Percentiles rank a stretch among this genome's conserved stretches.
phyloP scores from a whole-genome alignment of 164 flowering plant species.

The Tetrastigma voinierianum region DNA sequence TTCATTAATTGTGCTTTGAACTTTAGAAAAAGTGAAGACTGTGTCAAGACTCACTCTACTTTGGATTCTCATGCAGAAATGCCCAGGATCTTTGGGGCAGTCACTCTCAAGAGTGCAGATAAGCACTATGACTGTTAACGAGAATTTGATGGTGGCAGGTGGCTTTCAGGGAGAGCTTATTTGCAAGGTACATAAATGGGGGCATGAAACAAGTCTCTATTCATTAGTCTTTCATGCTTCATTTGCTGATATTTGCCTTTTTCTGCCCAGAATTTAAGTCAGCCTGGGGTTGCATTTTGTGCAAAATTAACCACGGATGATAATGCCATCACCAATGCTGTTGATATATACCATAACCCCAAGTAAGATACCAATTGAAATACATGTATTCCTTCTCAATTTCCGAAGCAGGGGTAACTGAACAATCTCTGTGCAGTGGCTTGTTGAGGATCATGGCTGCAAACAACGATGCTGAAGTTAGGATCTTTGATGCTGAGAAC shows the following conservation, averaged over 20 bases:
- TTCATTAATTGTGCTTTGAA: no score
- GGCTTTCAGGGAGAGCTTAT: conserved; percentile 97
- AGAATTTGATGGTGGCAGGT: conserved; percentile 79
- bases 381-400: no score
- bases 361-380: conserved; percentile 30
- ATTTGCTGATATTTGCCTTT: background rate
- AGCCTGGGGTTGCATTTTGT: conserved; percentile 74
- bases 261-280: conserved; percentile 48
- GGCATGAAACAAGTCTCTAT: background rate
- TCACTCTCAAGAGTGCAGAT: conserved; percentile 75
- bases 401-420: background rate
- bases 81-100: conserved; percentile 49
- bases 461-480: conserved; percentile 77
- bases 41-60: background rate
- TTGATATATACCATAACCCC: conserved; percentile 53
- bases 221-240: background rate
- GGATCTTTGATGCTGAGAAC: conserved; percentile 61
- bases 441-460: conserved; percentile 60
- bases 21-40: background rate
- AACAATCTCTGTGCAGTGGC: conserved; percentile 51
- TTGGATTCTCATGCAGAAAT: conserved; percentile 31
- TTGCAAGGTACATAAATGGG: conserved; percentile 65
- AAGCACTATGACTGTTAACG: conserved; percentile 84
- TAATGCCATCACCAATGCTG: conserved; percentile 85
- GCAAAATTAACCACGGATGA: conserved; percentile 66